Percentiles rank a stretch among this genome's conserved stretches.
These are phyloP conservation scores for Gymnopilus junonius DNA, from an alignment of 768 basidiomycete species.

Conservation along the genomic window DNA sequence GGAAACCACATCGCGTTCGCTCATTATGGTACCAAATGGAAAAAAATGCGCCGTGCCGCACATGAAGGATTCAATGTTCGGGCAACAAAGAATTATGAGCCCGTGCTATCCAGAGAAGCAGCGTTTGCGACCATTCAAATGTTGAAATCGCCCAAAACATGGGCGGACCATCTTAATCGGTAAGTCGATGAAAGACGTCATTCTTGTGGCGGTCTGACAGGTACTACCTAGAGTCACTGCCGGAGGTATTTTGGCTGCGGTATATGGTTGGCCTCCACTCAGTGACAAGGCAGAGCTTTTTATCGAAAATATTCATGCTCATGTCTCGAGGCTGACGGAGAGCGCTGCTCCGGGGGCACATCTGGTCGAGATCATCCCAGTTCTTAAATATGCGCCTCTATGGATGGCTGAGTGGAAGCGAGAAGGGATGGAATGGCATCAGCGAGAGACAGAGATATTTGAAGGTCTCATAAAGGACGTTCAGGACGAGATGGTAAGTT, in stretches of 20 bases:
- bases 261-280: neutral
- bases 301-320: neutral
- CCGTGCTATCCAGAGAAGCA: neutral
- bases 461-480: neutral
- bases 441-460: neutral
- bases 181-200: neutral
- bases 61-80: slow-evolving; percentile 1
- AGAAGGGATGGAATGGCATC: neutral
- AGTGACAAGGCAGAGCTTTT: neutral
- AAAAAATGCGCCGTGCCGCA: neutral
- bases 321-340: neutral
- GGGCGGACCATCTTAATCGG: neutral
- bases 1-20: no score
- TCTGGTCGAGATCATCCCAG: neutral
- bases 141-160: neutral
- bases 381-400: neutral
- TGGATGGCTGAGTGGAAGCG: slow-evolving; percentile 2
- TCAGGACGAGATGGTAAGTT: neutral
- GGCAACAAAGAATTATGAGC: neutral
- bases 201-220: neutral
- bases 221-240: neutral
- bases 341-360: neutral
- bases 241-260: neutral
- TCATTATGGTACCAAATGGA: neutral
- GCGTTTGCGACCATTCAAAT: neutral